Evolutionary conservation across 192 early-diverging fungal species (phyloP).

Genomic region (Rhizoclosmatium sp.): DNA sequence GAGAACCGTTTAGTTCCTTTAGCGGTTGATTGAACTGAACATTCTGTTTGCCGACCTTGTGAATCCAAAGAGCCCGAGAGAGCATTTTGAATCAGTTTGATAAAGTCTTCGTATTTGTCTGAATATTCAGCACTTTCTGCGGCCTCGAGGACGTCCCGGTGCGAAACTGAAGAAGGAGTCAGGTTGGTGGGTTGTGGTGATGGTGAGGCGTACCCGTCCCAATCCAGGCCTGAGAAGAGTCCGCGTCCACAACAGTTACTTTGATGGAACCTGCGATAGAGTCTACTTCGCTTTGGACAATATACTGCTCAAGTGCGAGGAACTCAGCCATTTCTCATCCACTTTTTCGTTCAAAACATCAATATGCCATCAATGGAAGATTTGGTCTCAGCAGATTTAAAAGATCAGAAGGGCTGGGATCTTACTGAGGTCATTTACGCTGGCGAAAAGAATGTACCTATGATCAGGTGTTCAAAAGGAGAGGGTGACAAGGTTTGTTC

Average conservation of each 20-base stretch:
- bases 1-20: not conserved
- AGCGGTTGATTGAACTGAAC: not conserved
- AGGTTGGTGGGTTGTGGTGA: not conserved
- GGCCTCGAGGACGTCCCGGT: slow-evolving; percentile 15
- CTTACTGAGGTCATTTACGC: not conserved
- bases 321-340: not conserved
- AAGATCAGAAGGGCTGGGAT: not conserved
- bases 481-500: slow-evolving; percentile 3
- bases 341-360: not conserved
- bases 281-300: slow-evolving; percentile 11
- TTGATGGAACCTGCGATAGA: slow-evolving; percentile 3
- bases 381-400: not conserved
- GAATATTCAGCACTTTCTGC: not conserved
- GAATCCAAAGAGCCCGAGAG: slow-evolving; percentile 15
- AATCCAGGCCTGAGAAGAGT: not conserved
- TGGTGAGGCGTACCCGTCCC: not conserved
- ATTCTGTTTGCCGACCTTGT: slow-evolving; percentile 28
- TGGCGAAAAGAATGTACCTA: not conserved
- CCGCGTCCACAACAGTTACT: not conserved
- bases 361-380: not conserved
- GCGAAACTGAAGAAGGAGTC: slow-evolving; percentile 9
- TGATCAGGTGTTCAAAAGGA: not conserved
- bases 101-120: slow-evolving; percentile 10
- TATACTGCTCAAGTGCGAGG: not conserved
- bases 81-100: slow-evolving; percentile 2